Evolutionary conservation across 441 rosid species (phyloP).

Genomic region (Jatropha podagrica): DNA sequence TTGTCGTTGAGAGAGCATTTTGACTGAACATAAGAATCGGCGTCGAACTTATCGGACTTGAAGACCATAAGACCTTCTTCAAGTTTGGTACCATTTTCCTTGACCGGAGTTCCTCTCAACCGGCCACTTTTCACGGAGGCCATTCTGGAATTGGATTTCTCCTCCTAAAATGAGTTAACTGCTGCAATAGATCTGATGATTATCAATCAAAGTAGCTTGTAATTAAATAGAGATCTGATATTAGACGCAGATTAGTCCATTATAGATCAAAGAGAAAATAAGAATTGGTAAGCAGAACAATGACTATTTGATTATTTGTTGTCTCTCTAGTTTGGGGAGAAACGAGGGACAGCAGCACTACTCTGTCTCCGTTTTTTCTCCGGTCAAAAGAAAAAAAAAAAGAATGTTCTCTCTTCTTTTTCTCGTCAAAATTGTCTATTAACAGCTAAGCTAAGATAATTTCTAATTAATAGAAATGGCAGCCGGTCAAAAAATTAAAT

Average conservation of each 20-base stretch:
- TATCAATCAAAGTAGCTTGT: too few relatives aligned
- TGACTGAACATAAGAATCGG: constrained; percentile 87
- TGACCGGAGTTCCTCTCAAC: constrained; percentile 56
- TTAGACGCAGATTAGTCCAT: background rate
- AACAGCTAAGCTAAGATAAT: too few relatives aligned
- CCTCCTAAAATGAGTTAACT: background rate
- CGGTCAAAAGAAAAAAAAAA: too few relatives aligned
- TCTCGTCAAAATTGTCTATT: too few relatives aligned
- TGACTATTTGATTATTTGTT: background rate
- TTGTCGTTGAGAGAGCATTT: constrained; percentile 95
- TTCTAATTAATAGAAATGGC: too few relatives aligned
- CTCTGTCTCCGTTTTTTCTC: background rate
- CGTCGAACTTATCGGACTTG: constrained; percentile 93
- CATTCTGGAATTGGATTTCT: constrained; percentile 36
- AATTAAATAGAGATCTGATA: background rate
- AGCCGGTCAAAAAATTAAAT: too few relatives aligned
- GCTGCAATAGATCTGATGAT: background rate
- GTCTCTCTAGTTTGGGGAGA: background rate
- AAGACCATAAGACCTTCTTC: constrained; percentile 84
- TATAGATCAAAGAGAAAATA: background rate
- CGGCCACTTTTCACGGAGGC: constrained; percentile 64
- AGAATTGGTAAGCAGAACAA: background rate
- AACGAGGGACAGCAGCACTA: too few relatives aligned
- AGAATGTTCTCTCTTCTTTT: too few relatives aligned
- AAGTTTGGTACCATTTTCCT: constrained; percentile 68